Base-by-base conservation (phyloP, 495 filamentous ascomycete genomes). In the Niebla homalea region DNA sequence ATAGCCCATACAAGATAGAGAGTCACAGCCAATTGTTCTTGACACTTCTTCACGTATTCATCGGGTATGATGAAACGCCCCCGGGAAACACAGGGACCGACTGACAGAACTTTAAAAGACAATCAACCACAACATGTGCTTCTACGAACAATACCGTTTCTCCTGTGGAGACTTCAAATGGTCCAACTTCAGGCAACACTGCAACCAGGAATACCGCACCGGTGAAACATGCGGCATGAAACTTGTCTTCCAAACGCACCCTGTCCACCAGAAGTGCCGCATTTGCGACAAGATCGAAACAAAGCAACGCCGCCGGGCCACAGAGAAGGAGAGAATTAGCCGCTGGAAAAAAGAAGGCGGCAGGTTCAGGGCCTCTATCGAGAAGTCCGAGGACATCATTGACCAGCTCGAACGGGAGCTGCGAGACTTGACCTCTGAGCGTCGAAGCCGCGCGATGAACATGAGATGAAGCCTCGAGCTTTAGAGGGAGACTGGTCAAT, bases 211-310 rank as follows among this genome's bases (percentile, higher is more conserved):
- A 61, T 95, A 97, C 71, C 87, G 93, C 59, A 96, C 84, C 44
- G 92, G 92, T 62, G 92, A 98, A 75, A 97, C 92, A 38, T 98
- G 92, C 69, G 92, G 92, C 59, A 88, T 95, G 74, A 92, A 84
- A 72, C 80, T 96, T 62, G 82, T 95, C 63, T 79, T 79, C 70
- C 64, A 81, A 69, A 78, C 85, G 64, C 60, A 75, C 55, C 65
- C 75, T 61, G 59, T 77, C 56, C 56, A 54, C 57, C 70, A 71
- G 44, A 77, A 79, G 57, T 96, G 89, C 71, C 83, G 81, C 57
- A 73, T 87, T 54, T 98, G 92, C 76, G 84, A 90, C 57, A 89
- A 92, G 69, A 84, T 94, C 61, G 80, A 87, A 57, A 90, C 87
- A 64, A 96, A 94, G 67, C 65, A 73, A 60, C 78, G 88, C 44